phyloP scores from a whole-genome alignment of 305 asterid genomes.

The Andrographis paniculata region DNA sequence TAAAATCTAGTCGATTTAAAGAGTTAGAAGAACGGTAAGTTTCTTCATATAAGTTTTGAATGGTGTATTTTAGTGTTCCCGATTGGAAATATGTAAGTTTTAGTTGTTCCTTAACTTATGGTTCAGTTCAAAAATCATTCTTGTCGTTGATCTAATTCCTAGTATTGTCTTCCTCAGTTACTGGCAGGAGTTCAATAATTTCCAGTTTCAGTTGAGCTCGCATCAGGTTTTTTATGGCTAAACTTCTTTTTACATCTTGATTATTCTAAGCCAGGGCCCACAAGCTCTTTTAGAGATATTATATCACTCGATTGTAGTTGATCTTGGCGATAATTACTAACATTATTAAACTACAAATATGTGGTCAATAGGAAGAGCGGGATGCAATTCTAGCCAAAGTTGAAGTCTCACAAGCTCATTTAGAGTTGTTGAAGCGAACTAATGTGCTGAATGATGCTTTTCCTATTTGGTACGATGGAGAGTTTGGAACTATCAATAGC shows the following conservation, averaged over 20 bases:
- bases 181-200: slow-evolving; percentile 92
- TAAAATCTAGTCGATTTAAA: slow-evolving; percentile 80
- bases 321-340: slow-evolving; percentile 2
- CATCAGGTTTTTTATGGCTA: slow-evolving; percentile 66
- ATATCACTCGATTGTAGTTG: slow-evolving; percentile 9
- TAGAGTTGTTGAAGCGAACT: slow-evolving; percentile 76
- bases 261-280: neutral
- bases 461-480: slow-evolving; percentile 93
- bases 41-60: slow-evolving; percentile 11
- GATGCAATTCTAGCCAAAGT: slow-evolving; percentile 86
- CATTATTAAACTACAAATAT: slow-evolving; percentile 16
- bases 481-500: slow-evolving; percentile 94
- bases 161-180: slow-evolving; percentile 41
- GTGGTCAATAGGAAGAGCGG: slow-evolving; percentile 72
- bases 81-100: neutral
- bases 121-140: no score
- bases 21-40: slow-evolving; percentile 94
- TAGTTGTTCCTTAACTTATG: neutral
- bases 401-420: slow-evolving; percentile 98
- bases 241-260: slow-evolving; percentile 7
- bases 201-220: slow-evolving; percentile 82
- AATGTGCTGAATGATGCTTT: slow-evolving; percentile 96
- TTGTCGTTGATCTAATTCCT: neutral
- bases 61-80: slow-evolving; percentile 4
- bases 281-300: slow-evolving; percentile 10